These are phyloP conservation scores for Fusarium begoniae DNA, from an alignment of 2,329 filamentous ascomycete species.

Conservation along the genomic window DNA sequence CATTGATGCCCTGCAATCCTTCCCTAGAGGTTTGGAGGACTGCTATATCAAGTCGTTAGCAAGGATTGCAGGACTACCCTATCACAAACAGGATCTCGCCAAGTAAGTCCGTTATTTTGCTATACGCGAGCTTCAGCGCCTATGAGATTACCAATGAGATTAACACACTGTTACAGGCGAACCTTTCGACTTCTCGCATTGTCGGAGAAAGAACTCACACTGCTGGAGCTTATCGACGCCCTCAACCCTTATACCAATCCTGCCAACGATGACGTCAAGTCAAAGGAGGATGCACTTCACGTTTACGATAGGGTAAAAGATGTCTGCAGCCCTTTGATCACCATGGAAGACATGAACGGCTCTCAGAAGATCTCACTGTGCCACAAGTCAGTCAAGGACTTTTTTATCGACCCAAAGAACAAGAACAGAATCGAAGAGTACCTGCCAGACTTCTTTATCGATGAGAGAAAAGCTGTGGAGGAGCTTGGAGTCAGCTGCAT, in stretches of 20 bases:
- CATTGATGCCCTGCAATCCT: background rate
- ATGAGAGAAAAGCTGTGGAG: background rate
- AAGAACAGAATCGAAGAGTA: background rate
- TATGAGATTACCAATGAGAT: rapidly evolving
- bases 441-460: background rate
- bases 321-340: background rate
- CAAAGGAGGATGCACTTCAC: background rate
- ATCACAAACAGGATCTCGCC: background rate
- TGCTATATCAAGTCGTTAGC: background rate
- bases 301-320: background rate
- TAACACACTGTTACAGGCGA: background rate
- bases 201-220: background rate
- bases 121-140: rapidly evolving
- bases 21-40: background rate
- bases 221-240: background rate
- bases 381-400: background rate
- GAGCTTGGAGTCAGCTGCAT: background rate
- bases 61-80: background rate
- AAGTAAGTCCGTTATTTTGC: background rate
- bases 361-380: background rate
- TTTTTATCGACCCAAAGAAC: background rate
- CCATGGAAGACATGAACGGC: background rate
- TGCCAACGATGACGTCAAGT: background rate
- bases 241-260: background rate
- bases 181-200: background rate